Evolutionary conservation across 495 filamentous ascomycete genomes (phyloP), one percentile per base, ranked within the genome.

Genomic region (Cladorrhinum samala): DNA sequence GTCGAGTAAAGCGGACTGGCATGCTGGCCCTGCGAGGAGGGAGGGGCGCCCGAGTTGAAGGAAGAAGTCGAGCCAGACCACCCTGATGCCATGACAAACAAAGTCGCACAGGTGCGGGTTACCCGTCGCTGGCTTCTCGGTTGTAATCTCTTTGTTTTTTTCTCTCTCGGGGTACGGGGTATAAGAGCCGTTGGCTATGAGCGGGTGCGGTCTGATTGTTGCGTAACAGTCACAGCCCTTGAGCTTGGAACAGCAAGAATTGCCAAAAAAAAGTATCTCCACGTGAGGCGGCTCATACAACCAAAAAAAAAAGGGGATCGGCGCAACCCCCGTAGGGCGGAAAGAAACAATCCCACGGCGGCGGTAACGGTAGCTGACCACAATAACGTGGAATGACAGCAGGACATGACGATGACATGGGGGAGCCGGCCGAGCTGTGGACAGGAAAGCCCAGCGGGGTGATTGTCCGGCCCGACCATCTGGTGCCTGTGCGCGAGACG

Each of bases 51-150:
- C 17, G 68, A 68, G 50, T 46, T 60, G 56, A 68, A 70, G 46
- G 68, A 70, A 18, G 68, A 70, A 25, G 65, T 65, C 11, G 68
- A 70, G 19, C 59, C 66, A 25, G 67, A 64, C 19, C 57, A 54
- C 46, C 65, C 57, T 24, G 65, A 68, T 20, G 63, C 59, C 64
- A 65, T 67, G 52, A 14, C 13, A 37, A 7, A 51, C 58, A 16
- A 53, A 40, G 53, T 53, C 38, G 45, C 40, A 49, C 38, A 8
- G 30, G 30, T n/a, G n/a, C n/a, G n/a, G n/a, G n/a, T n/a, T n/a
- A n/a, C n/a, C n/a, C n/a, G n/a, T n/a, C n/a, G n/a, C n/a, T n/a
- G n/a, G n/a, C n/a, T n/a, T n/a, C n/a, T n/a, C n/a, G n/a, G n/a
- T n/a, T n/a, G n/a, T n/a, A n/a, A n/a, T n/a, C n/a, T n/a, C n/a